Conservation (phyloP, 2,329 filamentous ascomycete species). For the Cladosporium sp. region DNA sequence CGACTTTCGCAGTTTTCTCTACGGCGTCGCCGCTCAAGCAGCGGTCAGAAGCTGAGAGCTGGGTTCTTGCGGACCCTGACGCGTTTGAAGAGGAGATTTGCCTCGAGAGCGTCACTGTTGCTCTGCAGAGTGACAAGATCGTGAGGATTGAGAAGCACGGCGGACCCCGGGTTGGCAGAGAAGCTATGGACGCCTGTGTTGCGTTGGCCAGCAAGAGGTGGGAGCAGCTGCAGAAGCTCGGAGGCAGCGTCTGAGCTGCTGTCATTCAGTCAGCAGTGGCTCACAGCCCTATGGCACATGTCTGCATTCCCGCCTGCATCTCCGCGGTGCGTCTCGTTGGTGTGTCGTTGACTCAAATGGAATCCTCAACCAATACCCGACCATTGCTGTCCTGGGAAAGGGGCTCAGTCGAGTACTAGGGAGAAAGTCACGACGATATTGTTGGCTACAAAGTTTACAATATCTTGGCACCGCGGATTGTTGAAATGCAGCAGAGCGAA, state of each 20-base stretch:
- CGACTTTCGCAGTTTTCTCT: constrained; percentile 72
- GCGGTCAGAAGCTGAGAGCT: constrained; percentile 39
- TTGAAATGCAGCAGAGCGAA: no score
- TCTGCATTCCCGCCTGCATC: constrained; percentile 58
- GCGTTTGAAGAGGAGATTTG: constrained; percentile 81
- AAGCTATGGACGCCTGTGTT: constrained; percentile 56
- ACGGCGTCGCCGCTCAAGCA: constrained; percentile 46
- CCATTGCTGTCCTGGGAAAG: no score
- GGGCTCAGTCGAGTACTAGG: no score
- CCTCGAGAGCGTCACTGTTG: constrained; percentile 72
- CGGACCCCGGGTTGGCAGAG: constrained; percentile 61
- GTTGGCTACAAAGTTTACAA: no score
- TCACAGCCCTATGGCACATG: constrained; percentile 40
- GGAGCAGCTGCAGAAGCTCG: neutral
- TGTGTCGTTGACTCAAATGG: no score
- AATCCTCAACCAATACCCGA: no score
- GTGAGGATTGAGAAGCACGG: constrained; percentile 77
- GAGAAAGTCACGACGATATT: no score
- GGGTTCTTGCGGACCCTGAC: constrained; percentile 85
- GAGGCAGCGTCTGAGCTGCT: constrained; percentile 24
- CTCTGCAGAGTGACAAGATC: constrained; percentile 48
- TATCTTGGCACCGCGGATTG: no score
- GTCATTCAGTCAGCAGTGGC: constrained; percentile 21
- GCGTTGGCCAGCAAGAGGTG: neutral
- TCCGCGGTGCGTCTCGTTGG: constrained; percentile 40